Conservation (phyloP, 441 rosid species). For the Erodium chrysanthum region DNA sequence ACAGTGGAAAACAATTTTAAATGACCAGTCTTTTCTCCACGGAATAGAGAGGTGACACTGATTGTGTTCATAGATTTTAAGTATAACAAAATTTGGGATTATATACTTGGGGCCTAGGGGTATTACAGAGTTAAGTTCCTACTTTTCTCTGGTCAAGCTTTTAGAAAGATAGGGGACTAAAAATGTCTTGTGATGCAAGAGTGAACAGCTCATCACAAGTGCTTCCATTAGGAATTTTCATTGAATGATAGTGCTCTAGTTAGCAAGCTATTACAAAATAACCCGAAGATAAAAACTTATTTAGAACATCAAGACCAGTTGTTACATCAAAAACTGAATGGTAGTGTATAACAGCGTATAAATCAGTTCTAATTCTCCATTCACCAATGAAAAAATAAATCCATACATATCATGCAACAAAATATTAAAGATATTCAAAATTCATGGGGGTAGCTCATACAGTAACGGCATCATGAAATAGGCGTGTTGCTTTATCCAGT, state of each 20-base stretch:
- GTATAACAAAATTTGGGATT: background rate
- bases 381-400: background rate
- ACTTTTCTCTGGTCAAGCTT: background rate
- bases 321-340: background rate
- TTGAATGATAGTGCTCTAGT: background rate
- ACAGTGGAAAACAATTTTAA: background rate
- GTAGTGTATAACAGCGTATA: background rate
- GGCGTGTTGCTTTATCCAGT: slow-evolving; percentile 51
- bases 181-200: background rate
- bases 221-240: background rate
- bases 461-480: slow-evolving; percentile 59
- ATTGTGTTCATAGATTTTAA: background rate
- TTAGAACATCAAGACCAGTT: background rate
- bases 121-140: background rate
- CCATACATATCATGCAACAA: slow-evolving; percentile 3
- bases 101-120: background rate
- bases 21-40: background rate
- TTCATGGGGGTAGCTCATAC: slow-evolving; percentile 30
- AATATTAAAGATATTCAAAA: background rate
- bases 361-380: background rate
- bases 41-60: background rate
- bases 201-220: background rate
- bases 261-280: background rate
- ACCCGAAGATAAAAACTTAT: background rate
- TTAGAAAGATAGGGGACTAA: background rate